phyloP scores from a whole-genome alignment of 257 asterid genomes.

The Penstemon barbatus region DNA sequence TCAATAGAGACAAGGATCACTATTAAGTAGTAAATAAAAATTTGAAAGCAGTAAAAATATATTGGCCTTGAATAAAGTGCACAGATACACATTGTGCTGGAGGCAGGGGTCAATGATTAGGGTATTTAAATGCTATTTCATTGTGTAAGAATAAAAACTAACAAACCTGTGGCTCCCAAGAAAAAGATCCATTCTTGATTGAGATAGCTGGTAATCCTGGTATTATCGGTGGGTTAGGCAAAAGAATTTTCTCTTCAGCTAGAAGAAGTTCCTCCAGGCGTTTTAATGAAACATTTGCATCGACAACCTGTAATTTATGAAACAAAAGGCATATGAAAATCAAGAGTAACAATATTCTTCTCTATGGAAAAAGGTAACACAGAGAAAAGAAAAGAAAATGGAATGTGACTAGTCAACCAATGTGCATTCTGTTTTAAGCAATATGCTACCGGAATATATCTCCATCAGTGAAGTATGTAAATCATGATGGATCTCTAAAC shows the following conservation, averaged over 20 bases:
- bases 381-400: too few relatives aligned
- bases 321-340: conserved; percentile 9
- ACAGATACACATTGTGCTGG: background rate
- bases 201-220: conserved; percentile 87
- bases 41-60: background rate
- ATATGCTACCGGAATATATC: too few relatives aligned
- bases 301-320: conserved; percentile 67
- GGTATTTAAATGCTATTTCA: too few relatives aligned
- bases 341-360: too few relatives aligned
- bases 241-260: conserved; percentile 78
- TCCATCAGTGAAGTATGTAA: too few relatives aligned
- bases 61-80: background rate
- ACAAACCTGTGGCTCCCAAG: conserved; percentile 93
- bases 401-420: too few relatives aligned
- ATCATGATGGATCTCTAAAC: too few relatives aligned
- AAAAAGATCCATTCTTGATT: conserved; percentile 80
- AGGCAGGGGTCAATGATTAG: background rate
- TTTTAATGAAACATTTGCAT: conserved; percentile 86
- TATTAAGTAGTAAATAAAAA: background rate
- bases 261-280: conserved; percentile 89
- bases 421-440: too few relatives aligned
- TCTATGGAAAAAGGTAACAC: too few relatives aligned
- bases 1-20: background rate
- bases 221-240: conserved; percentile 81
- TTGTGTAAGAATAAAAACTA: background rate